Conservation (phyloP, 495 filamentous ascomycete species). For the Neurospora intermedia region DNA sequence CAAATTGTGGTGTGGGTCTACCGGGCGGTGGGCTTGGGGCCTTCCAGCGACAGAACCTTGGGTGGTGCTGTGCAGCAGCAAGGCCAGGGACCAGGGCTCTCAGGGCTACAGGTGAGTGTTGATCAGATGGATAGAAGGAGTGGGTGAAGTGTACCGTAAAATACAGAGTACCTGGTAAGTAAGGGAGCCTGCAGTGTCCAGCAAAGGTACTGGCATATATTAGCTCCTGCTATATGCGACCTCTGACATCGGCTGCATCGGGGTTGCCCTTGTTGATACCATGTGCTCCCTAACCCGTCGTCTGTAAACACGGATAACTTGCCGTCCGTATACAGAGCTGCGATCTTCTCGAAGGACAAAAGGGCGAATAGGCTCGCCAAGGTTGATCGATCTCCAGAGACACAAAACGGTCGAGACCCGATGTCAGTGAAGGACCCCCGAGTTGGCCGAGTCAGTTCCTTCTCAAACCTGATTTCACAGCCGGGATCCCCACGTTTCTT, state of each 20-base stretch:
- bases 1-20: slow-evolving; percentile 39
- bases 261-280: slow-evolving; percentile 24
- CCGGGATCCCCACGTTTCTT: neutral
- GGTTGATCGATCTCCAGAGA: neutral
- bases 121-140: slow-evolving; percentile 35
- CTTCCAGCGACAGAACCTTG: slow-evolving; percentile 6
- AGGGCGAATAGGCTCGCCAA: neutral
- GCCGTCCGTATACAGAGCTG: slow-evolving; percentile 6
- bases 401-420: neutral
- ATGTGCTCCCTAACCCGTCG: slow-evolving; percentile 13
- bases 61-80: slow-evolving; percentile 8
- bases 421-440: neutral
- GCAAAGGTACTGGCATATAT: slow-evolving; percentile 24
- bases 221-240: slow-evolving; percentile 35
- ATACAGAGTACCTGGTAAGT: slow-evolving; percentile 10
- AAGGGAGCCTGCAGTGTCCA: neutral
- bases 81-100: slow-evolving; percentile 34
- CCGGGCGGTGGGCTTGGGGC: slow-evolving; percentile 14
- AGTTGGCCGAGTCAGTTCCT: neutral
- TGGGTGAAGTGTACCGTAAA: slow-evolving; percentile 15
- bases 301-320: slow-evolving; percentile 15
- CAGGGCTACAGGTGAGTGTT: slow-evolving; percentile 22
- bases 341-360: neutral
- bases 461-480: neutral
- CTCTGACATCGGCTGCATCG: slow-evolving; percentile 33